A percentile compares a stretch with the other conserved stretches of the same genome.
Conservation (phyloP, 441 rosid genomes). For the Erodium texanum region DNA sequence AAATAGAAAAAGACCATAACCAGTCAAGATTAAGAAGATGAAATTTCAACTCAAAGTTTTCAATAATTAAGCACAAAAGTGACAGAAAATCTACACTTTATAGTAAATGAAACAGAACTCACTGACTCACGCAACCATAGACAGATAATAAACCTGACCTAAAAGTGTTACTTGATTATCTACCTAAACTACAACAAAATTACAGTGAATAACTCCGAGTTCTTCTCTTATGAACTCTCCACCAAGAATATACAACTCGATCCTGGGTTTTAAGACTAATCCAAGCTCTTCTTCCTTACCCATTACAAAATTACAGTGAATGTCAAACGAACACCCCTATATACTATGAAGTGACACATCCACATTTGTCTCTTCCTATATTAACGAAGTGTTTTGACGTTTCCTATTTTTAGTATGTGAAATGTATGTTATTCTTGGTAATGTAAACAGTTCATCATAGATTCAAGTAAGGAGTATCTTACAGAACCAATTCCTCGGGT, state of each 20-base stretch:
- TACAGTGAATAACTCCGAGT: background rate
- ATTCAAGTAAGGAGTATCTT: background rate
- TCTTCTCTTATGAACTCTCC: background rate
- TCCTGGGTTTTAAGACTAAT: background rate
- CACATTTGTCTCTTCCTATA: background rate
- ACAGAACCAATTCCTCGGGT: constrained; percentile 67
- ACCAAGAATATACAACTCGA: background rate
- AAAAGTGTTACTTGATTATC: background rate
- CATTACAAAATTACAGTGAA: background rate
- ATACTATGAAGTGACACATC: background rate
- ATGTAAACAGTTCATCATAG: background rate
- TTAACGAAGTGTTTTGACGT: background rate
- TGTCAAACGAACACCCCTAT: background rate
- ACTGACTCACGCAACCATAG: background rate
- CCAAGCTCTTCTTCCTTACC: background rate
- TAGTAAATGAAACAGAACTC: background rate
- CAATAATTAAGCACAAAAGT: background rate
- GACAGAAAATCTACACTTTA: background rate
- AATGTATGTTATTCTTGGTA: background rate
- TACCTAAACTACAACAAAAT: background rate
- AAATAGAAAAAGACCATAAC: background rate
- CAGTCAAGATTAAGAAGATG: background rate
- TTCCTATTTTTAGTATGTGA: background rate
- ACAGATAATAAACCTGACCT: background rate
- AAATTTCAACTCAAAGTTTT: background rate